A percentile compares a stretch with the other conserved stretches of the same genome.
phyloP scores from a whole-genome alignment of 306 rosid species.

The Quercus variabilis region DNA sequence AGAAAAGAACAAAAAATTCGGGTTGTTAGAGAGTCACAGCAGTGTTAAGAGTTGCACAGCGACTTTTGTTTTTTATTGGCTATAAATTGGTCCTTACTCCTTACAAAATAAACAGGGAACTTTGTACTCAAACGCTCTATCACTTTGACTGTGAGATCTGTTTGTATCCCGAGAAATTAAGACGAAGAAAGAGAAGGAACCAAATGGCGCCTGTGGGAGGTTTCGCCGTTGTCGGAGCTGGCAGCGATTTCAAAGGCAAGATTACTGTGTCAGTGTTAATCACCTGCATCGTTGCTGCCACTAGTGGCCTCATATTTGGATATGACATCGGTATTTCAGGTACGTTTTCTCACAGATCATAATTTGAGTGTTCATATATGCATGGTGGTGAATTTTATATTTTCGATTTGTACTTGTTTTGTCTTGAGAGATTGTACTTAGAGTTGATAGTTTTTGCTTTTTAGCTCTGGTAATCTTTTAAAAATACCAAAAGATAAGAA shows the following conservation, averaged over 20 bases:
- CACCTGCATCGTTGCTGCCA: constrained; percentile 68
- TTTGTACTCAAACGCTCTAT: neutral
- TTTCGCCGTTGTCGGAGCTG: constrained; percentile 31
- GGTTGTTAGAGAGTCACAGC: too few relatives aligned
- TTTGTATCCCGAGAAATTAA: neutral
- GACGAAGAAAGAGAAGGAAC: neutral
- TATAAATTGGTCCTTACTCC: neutral
- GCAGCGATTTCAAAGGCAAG: constrained; percentile 28
- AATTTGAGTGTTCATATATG: neutral
- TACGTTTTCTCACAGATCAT: neutral
- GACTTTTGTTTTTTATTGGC: neutral
- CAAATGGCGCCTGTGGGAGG: constrained; percentile 53
- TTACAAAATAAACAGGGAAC: neutral
- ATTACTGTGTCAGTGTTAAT: constrained; percentile 49
- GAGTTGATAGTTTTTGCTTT: neutral
- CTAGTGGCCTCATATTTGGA: constrained; percentile 68
- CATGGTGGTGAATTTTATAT: neutral
- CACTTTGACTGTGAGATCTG: neutral
- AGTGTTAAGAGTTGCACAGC: neutral
- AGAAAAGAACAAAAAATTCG: too few relatives aligned
- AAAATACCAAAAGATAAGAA: neutral
- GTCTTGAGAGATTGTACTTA: neutral
- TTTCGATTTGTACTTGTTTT: neutral
- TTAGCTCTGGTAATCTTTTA: neutral
- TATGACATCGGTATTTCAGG: constrained; percentile 73